A percentile compares a stretch with the other conserved stretches of the same genome.
These are phyloP conservation scores for Thelonectria rubi DNA, from an alignment of 2,329 filamentous ascomycete species.

Conservation along the genomic window DNA sequence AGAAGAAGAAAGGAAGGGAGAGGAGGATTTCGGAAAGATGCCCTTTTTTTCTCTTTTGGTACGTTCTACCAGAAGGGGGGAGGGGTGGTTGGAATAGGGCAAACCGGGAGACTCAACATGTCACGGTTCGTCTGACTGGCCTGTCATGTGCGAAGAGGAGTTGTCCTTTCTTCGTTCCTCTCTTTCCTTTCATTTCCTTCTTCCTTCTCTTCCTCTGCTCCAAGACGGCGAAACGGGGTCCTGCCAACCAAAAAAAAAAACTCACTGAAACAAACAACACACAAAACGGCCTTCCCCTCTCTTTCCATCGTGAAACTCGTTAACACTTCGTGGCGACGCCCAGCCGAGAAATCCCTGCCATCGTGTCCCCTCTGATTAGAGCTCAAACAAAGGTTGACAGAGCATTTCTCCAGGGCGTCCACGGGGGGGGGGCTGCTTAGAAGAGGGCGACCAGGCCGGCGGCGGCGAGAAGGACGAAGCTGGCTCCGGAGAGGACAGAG, in stretches of 20 bases:
- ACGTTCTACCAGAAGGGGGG: conserved; percentile 20
- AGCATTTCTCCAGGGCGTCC: conserved; percentile 20
- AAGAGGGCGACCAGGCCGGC: conserved; percentile 50
- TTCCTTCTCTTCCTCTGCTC: conserved; percentile 11
- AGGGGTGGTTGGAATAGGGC: conserved; percentile 39
- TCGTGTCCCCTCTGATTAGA: conserved; percentile 17
- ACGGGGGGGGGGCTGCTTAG: conserved; percentile 35
- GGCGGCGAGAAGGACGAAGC: conserved; percentile 49
- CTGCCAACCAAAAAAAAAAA: too few species aligned
- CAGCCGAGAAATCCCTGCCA: conserved; percentile 34
- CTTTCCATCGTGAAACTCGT: conserved; percentile 46
- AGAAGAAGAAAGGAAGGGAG: conserved; percentile 24
- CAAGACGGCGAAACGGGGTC: too few species aligned
- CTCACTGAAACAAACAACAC: not conserved
- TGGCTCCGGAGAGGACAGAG: conserved; percentile 42
- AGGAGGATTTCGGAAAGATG: conserved; percentile 23
- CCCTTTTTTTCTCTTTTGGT: conserved; percentile 1
- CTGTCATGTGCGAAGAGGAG: not conserved
- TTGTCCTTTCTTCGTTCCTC: not conserved
- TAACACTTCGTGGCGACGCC: conserved; percentile 46
- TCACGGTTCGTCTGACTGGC: conserved; percentile 21
- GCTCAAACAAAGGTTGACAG: conserved; percentile 38
- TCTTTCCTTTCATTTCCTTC: conserved; percentile 1
- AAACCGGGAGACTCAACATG: conserved; percentile 35
- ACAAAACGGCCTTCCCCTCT: conserved; percentile 27